Percentiles rank a stretch among this genome's conserved stretches.
phyloP scores from a whole-genome alignment of 2,329 filamentous ascomycete genomes.

The Didymella sp. region DNA sequence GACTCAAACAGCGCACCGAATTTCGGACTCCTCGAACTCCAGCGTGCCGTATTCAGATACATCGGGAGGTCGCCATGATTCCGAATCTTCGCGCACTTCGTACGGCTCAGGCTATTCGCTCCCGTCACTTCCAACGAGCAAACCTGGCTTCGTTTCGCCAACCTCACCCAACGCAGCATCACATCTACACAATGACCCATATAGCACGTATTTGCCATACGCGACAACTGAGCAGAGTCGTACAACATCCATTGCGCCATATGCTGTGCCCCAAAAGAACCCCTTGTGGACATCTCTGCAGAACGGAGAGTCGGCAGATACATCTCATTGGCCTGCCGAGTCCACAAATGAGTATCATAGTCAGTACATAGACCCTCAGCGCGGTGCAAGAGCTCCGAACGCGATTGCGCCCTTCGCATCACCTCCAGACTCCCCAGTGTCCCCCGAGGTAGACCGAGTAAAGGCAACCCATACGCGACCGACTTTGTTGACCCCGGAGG shows the following conservation, averaged over 20 bases:
- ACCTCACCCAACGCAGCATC: conserved; percentile 9
- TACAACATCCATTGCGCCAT: conserved; percentile 23
- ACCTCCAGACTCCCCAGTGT: conserved; percentile 2
- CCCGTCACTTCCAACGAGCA: conserved; percentile 1
- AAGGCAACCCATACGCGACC: conserved; percentile 1
- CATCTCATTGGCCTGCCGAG: background rate
- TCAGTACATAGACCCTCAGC: too few species aligned
- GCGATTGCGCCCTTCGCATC: conserved; percentile 13
- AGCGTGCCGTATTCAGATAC: conserved; percentile 40
- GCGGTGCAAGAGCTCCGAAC: background rate
- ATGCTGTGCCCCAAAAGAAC: conserved; percentile 20
- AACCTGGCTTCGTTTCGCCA: conserved; percentile 3
- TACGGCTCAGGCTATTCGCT: conserved; percentile 8
- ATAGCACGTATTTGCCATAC: conserved; percentile 13
- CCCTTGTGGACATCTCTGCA: conserved; percentile 8
- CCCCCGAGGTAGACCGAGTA: conserved; percentile 1
- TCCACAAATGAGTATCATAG: background rate
- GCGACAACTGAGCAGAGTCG: conserved; percentile 9
- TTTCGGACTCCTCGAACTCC: conserved; percentile 33
- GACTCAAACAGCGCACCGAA: conserved; percentile 18
- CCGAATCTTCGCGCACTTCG: conserved; percentile 36
- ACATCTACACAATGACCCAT: too few species aligned
- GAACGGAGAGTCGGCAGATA: background rate
- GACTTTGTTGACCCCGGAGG: too few species aligned
- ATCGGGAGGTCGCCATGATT: conserved; percentile 38